A percentile compares a stretch with the other conserved stretches of the same genome.
phyloP scores from a whole-genome alignment of 208 protist species.

The Leishmania aethiopica region DNA sequence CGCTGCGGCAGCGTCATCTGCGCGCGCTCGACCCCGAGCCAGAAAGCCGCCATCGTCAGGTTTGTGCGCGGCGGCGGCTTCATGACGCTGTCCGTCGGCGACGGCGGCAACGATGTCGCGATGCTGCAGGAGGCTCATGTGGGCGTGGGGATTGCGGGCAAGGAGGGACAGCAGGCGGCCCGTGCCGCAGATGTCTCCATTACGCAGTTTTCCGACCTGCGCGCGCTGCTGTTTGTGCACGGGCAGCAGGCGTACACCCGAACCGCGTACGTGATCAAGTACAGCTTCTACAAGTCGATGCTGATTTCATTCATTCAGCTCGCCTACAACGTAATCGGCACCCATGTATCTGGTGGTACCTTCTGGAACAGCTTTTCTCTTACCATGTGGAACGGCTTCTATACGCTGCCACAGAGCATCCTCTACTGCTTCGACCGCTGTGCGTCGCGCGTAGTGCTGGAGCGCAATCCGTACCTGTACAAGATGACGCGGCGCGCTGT shows the following conservation, averaged over 20 bases:
- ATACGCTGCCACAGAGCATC: slow-evolving; percentile 90
- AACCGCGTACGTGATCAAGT: slow-evolving; percentile 95
- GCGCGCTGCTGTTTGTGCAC: slow-evolving; percentile 94
- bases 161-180: slow-evolving; percentile 94
- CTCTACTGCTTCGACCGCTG: slow-evolving; percentile 90
- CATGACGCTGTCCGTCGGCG: slow-evolving; percentile 94
- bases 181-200: slow-evolving; percentile 95
- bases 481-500: slow-evolving; percentile 51
- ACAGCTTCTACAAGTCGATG: slow-evolving; percentile 98
- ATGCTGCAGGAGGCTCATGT: slow-evolving; percentile 96
- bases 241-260: slow-evolving; percentile 93
- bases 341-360: slow-evolving; percentile 73
- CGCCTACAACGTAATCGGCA: slow-evolving; percentile 74
- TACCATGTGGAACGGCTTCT: slow-evolving; percentile 92
- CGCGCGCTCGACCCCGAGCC: slow-evolving; percentile 93
- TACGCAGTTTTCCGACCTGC: slow-evolving; percentile 92
- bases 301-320: slow-evolving; percentile 94
- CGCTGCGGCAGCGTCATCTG: slow-evolving; percentile 92
- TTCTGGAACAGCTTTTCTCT: slow-evolving; percentile 94
- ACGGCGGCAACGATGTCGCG: slow-evolving; percentile 96
- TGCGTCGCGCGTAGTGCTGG: slow-evolving; percentile 75
- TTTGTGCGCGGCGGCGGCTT: slow-evolving; percentile 63
- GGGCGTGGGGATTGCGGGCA: slow-evolving; percentile 92
- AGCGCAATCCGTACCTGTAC: slow-evolving; percentile 78
- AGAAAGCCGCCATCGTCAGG: slow-evolving; percentile 92